phyloP scores from a whole-genome alignment of 208 protist genomes.

The Entamoeba moshkovskii region DNA sequence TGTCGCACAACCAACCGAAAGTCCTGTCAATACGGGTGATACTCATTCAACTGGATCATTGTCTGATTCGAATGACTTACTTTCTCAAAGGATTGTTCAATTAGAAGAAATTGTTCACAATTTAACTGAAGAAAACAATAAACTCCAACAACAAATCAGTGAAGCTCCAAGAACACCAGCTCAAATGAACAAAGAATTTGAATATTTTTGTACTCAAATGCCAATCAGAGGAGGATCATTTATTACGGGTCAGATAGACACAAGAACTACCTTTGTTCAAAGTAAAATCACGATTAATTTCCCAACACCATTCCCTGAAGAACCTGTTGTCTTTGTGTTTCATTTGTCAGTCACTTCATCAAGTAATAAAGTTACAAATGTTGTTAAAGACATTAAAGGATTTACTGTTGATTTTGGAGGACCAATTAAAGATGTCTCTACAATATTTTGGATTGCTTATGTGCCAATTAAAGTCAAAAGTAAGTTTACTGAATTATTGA shows the following conservation, averaged over 20 bases:
- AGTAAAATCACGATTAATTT: neutral
- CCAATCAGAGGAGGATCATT: neutral
- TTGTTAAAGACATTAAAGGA: neutral
- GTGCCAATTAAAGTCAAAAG: neutral
- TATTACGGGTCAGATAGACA: neutral
- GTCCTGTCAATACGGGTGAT: too few relatives aligned
- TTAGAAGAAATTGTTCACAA: neutral
- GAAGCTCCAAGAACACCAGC: neutral
- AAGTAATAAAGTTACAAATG: neutral
- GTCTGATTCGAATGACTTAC: neutral
- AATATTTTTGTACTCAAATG: neutral
- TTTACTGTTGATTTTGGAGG: neutral
- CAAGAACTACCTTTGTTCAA: neutral
- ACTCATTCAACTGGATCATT: too few relatives aligned
- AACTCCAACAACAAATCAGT: neutral
- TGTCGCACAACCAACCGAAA: too few relatives aligned
- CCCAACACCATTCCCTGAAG: neutral
- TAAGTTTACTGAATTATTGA: neutral
- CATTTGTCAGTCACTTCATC: neutral
- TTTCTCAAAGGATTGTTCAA: neutral
- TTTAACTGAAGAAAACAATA: neutral
- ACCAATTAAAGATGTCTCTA: neutral
- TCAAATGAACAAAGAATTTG: neutral
- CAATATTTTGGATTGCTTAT: neutral
- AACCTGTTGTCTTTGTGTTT: neutral